Evolutionary conservation across 257 asterid species (phyloP).

Genomic region (Nicotiana tomentosiformis): DNA sequence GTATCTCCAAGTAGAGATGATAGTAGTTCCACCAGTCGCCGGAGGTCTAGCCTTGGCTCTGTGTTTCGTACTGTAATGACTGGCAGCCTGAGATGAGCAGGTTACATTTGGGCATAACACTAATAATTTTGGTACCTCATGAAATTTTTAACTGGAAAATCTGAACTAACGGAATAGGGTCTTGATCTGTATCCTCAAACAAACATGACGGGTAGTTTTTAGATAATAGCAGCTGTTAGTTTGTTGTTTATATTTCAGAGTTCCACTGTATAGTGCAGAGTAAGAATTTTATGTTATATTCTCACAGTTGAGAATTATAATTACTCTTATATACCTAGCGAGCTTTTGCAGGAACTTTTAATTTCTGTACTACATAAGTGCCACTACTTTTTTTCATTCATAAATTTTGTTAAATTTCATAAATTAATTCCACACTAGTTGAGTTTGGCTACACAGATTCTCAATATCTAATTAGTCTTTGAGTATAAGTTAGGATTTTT

Average conservation of each 20-base stretch:
- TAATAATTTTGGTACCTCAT: not conserved
- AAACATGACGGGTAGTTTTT: not conserved
- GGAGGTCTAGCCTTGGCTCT: slow-evolving; percentile 20
- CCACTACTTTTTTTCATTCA: not conserved
- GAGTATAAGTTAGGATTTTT: too few species aligned
- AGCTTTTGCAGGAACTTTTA: not conserved
- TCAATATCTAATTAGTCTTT: too few species aligned
- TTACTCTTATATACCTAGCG: not conserved
- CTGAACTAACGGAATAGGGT: not conserved
- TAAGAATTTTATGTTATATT: not conserved
- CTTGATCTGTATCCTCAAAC: not conserved
- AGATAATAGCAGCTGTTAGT: not conserved
- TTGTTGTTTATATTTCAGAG: not conserved
- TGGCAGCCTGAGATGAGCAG: slow-evolving; percentile 18
- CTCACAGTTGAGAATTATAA: not conserved
- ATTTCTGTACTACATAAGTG: not conserved
- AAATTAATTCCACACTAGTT: too few species aligned
- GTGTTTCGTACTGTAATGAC: slow-evolving; percentile 23
- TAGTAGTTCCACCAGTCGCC: slow-evolving; percentile 11
- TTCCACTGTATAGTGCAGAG: not conserved
- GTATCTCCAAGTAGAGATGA: slow-evolving; percentile 19
- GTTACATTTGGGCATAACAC: not conserved
- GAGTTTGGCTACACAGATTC: too few species aligned
- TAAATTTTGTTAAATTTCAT: not conserved
- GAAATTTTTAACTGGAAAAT: not conserved